Evolutionary conservation across 225 moss, liverwort and hornwort species (phyloP).

Genomic region (Straminergon stramineum): DNA sequence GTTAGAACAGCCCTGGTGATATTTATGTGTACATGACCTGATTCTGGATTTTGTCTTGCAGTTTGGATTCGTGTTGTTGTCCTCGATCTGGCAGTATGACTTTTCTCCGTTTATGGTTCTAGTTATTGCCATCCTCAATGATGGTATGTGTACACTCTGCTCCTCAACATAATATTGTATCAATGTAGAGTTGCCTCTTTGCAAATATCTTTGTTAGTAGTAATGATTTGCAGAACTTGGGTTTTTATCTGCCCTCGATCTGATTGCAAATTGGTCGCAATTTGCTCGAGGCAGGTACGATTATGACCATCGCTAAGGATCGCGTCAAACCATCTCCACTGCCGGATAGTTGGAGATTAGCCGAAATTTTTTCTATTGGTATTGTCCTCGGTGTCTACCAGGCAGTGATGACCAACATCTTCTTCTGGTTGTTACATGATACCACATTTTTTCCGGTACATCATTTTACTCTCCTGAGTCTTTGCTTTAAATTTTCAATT

Average conservation of each 20-base stretch:
- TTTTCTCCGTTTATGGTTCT: slow-evolving; percentile 78
- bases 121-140: slow-evolving; percentile 63
- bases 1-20: background rate
- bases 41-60: background rate
- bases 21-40: background rate
- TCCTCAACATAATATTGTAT: background rate
- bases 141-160: slow-evolving; percentile 22
- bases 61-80: slow-evolving; percentile 45
- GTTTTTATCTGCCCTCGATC: background rate
- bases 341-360: slow-evolving; percentile 72
- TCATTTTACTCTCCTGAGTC: background rate
- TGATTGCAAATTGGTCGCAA: background rate
- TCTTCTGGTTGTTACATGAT: slow-evolving; percentile 43
- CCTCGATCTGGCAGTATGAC: slow-evolving; percentile 52
- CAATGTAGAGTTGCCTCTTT: background rate
- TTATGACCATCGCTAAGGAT: slow-evolving; percentile 81
- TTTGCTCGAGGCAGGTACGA: slow-evolving; percentile 30
- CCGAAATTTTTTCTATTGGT: slow-evolving; percentile 59
- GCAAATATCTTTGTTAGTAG: background rate
- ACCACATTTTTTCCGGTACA: slow-evolving; percentile 38
- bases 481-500: background rate
- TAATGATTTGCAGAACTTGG: background rate
- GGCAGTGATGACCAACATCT: slow-evolving; percentile 52
- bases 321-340: slow-evolving; percentile 68
- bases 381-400: slow-evolving; percentile 56